Evolutionary conservation across 2,329 filamentous ascomycete species (phyloP).

Genomic region (Neofusicoccum laricinum): DNA sequence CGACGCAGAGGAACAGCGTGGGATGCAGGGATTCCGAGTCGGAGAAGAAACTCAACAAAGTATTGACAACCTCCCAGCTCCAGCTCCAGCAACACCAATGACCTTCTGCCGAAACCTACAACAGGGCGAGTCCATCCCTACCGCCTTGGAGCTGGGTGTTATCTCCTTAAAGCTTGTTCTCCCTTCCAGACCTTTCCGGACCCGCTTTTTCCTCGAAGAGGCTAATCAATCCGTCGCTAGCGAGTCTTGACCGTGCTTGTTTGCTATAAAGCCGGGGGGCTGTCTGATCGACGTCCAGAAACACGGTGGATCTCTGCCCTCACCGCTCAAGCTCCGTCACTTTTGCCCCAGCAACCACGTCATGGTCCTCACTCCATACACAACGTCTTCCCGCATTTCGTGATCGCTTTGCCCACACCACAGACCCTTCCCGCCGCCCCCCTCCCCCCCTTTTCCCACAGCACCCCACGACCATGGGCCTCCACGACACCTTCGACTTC

Average conservation of each 20-base stretch:
- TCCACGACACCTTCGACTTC: slow-evolving; percentile 14
- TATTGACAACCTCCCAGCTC: too few species aligned
- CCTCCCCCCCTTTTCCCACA: neutral
- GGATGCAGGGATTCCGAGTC: too few species aligned
- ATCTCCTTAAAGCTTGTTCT: neutral
- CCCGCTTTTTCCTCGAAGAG: neutral
- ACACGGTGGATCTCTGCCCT: neutral
- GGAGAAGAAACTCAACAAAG: too few species aligned
- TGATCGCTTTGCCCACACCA: neutral
- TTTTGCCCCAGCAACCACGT: neutral
- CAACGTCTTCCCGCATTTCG: neutral
- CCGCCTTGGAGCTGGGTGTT: too few species aligned
- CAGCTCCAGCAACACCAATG: too few species aligned
- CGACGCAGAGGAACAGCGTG: too few species aligned
- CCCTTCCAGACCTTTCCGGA: neutral
- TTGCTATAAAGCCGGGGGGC: neutral
- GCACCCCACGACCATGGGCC: neutral
- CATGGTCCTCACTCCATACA: neutral
- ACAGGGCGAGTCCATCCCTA: too few species aligned
- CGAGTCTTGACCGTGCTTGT: slow-evolving; percentile 8
- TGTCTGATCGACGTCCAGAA: neutral
- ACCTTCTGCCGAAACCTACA: too few species aligned
- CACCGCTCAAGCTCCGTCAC: neutral
- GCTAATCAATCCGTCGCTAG: neutral
- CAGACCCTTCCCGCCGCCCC: neutral